Evolutionary conservation across 108 stramenopile species (phyloP).

Genomic region (Skeletonema grethae): DNA sequence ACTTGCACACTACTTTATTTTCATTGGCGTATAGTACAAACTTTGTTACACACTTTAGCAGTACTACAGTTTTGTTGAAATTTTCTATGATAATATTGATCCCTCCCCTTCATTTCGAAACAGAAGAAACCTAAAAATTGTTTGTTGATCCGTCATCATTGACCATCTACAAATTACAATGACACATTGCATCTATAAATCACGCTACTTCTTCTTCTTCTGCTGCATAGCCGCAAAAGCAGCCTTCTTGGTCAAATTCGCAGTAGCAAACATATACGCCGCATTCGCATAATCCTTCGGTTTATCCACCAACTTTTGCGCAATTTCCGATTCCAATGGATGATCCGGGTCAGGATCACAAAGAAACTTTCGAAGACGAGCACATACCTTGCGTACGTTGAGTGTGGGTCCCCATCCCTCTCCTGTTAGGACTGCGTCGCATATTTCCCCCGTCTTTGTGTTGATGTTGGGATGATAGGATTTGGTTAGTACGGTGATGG

Average conservation of each 20-base stretch:
- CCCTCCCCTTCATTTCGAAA: too few species aligned
- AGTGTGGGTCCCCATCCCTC: conserved; percentile 68
- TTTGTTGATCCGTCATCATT: not conserved
- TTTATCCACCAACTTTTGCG: conserved; percentile 39
- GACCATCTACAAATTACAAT: too few species aligned
- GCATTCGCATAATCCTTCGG: conserved; percentile 31
- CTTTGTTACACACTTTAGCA: not conserved
- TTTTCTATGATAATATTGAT: not conserved
- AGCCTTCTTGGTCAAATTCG: conserved; percentile 9
- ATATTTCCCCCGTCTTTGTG: conserved; percentile 72
- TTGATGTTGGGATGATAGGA: conserved; percentile 86
- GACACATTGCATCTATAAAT: not conserved
- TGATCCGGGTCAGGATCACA: conserved; percentile 51
- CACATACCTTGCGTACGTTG: conserved; percentile 42
- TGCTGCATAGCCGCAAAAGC: conserved; percentile 11
- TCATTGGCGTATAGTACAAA: not conserved
- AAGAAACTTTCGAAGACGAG: conserved; percentile 42
- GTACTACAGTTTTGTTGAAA: not conserved
- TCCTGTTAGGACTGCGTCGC: conserved; percentile 66
- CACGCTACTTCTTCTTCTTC: not conserved
- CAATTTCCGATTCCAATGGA: conserved; percentile 50
- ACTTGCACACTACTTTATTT: too few species aligned
- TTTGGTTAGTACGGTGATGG: conserved; percentile 63
- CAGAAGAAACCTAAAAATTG: not conserved
- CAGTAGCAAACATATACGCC: conserved; percentile 22